Percentiles rank a stretch among this genome's conserved stretches.
phyloP scores from a whole-genome alignment of 305 asterid genomes.

The Fraxinus sp. region DNA sequence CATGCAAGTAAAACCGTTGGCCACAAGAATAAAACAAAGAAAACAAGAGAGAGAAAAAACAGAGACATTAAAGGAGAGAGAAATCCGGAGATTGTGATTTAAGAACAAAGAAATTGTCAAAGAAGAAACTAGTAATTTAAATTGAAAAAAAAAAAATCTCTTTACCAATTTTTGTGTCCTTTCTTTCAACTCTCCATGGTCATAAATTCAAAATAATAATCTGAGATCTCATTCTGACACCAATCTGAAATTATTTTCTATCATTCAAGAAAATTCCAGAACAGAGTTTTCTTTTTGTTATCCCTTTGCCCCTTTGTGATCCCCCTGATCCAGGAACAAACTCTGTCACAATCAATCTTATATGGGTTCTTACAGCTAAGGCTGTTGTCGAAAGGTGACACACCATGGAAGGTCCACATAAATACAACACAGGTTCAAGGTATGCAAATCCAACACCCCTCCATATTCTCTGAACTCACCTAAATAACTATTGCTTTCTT shows the following conservation, averaged over 20 bases:
- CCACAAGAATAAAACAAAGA: conserved; percentile 30
- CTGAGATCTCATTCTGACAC: conserved; percentile 87
- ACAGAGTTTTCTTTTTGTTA: conserved; percentile 39
- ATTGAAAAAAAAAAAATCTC: not conserved
- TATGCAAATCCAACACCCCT: conserved; percentile 44
- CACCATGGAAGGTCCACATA: conserved; percentile 70
- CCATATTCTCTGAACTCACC: conserved; percentile 72
- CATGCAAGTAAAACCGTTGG: conserved; percentile 36
- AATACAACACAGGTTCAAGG: conserved; percentile 77
- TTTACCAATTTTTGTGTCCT: not conserved
- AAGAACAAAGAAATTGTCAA: conserved; percentile 32
- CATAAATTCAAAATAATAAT: conserved; percentile 24
- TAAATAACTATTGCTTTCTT: conserved; percentile 47
- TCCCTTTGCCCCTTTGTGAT: conserved; percentile 40
- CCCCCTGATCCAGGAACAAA: conserved; percentile 79
- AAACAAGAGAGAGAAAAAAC: not conserved
- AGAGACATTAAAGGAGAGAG: conserved; percentile 6
- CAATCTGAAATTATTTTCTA: conserved; percentile 41
- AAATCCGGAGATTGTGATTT: conserved; percentile 14
- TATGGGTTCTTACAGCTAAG: conserved; percentile 79
- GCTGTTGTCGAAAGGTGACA: conserved; percentile 57
- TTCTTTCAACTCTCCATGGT: not conserved
- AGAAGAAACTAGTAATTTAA: conserved; percentile 22
- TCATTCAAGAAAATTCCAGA: conserved; percentile 55
- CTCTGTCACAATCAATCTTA: conserved; percentile 80